Conservation (phyloP, 2,329 filamentous ascomycete genomes). For the Paracoccidioides brasiliensis region DNA sequence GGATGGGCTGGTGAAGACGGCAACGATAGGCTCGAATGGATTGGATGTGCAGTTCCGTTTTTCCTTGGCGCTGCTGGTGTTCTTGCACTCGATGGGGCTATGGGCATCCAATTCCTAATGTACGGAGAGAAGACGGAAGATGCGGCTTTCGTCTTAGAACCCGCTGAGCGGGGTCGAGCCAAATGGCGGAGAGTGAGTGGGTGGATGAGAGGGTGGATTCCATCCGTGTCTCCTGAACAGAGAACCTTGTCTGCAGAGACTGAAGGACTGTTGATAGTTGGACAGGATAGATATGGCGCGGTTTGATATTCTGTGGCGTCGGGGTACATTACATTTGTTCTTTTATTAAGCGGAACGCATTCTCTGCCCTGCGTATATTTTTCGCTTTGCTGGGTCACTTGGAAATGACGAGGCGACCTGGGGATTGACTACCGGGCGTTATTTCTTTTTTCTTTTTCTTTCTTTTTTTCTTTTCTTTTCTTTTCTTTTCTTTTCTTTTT, state of each 20-base stretch:
- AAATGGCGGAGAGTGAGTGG: conserved; percentile 47
- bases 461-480: neutral
- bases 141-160: conserved; percentile 32
- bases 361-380: neutral
- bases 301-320: conserved; percentile 12
- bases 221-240: conserved; percentile 32
- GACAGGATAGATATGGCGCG: conserved; percentile 22
- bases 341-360: no score
- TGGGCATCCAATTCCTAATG: conserved; percentile 50
- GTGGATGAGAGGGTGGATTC: conserved; percentile 56
- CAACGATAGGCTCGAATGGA: conserved; percentile 43
- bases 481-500: neutral
- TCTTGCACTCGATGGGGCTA: conserved; percentile 46
- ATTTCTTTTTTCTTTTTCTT: neutral
- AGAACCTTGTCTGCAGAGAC: conserved; percentile 16
- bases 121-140: conserved; percentile 39
- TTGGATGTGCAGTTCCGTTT: conserved; percentile 47
- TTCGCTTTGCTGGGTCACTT: neutral
- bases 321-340: no score
- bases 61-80: conserved; percentile 55
- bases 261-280: conserved; percentile 19
- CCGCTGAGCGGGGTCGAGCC: conserved; percentile 26
- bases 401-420: no score
- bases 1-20: conserved; percentile 48
- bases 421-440: no score